Evolutionary conservation across 1,139 yeast genomes (phyloP), one percentile per base, ranked within the genome.

Genomic region (Geotrichum citri-aurantii): DNA sequence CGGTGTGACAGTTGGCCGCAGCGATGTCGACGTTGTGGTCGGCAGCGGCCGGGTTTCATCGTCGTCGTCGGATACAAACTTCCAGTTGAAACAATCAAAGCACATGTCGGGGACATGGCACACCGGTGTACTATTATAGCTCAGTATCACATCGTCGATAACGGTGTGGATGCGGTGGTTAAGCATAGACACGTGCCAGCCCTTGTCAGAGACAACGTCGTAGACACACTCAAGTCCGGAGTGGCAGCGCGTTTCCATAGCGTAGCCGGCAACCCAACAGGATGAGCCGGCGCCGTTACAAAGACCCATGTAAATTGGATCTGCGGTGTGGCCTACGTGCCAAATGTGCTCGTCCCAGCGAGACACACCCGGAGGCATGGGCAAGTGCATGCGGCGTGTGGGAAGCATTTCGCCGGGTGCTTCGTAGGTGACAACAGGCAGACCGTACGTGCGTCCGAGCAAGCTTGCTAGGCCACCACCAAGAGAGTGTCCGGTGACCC

Each of bases 321-420:
- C 99, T 0, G 97, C 99, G 1, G 96, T 93, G 70, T 93, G 93
- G 6, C 99, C 99, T 70, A 93, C 76, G 70, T 95, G 97, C 95
- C 96, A 93, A 21, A 95, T 81, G 65, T 90, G 86, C 67, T 92
- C 97, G 72, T 82, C 76, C 68, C 85, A 81, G 19, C 78, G 75
- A 0, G 98, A 96, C 21, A 90, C 72, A 0, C 97, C 97, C 0
- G 99, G 99, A 1, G 97, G 96, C 73, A 81, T 81, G 0, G 99
- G 99, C 59, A 93, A 78, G 73, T 92, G 98, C 52, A 93, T 77
- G 65, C 99, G 79, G 65, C 79, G 80, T 0, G 93, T 81, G 0
- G 99, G 95, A 59, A 95, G 75, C 71, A 83, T 75, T 66, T 95
- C 99, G 1, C 97, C 97, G 0, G 98, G 98, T 0, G 98, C 90